phyloP scores from a whole-genome alignment of 106 monocot species.

The Vanilla planifolia region DNA sequence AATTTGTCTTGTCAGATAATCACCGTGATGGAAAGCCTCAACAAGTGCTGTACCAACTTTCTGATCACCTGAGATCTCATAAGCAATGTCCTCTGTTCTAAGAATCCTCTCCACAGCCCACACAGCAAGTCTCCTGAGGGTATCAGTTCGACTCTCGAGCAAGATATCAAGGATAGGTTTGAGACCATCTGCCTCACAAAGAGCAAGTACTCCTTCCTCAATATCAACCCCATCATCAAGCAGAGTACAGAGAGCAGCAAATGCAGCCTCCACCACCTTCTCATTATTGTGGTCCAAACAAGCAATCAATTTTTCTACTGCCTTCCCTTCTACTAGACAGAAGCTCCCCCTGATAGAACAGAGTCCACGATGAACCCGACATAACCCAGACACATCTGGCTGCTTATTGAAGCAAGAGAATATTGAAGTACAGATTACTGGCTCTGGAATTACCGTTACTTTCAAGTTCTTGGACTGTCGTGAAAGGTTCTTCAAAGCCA shows the following conservation, averaged over 20 bases:
- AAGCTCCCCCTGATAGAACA: conserved; percentile 74
- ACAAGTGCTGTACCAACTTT: conserved; percentile 73
- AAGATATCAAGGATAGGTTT: conserved; percentile 61
- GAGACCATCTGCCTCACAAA: conserved; percentile 62
- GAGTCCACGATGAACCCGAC: conserved; percentile 59
- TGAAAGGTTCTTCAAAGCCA: conserved; percentile 80
- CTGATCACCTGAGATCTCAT: conserved; percentile 48
- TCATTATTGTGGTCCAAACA: conserved; percentile 77
- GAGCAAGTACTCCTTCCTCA: conserved; percentile 52
- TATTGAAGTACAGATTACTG: conserved; percentile 25
- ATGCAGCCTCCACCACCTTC: conserved; percentile 63
- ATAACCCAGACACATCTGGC: conserved; percentile 26
- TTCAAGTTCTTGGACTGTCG: conserved; percentile 41
- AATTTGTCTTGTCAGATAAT: conserved; percentile 69
- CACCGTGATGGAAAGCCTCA: conserved; percentile 75
- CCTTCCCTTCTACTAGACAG: conserved; percentile 72
- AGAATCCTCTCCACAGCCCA: conserved; percentile 96
- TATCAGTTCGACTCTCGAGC: conserved; percentile 40
- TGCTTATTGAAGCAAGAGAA: conserved; percentile 42
- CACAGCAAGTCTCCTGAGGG: conserved; percentile 56
- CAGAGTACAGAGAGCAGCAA: conserved; percentile 69
- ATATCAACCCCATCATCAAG: conserved; percentile 60
- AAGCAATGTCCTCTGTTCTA: conserved; percentile 77
- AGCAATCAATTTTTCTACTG: conserved; percentile 69
- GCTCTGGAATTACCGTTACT: conserved; percentile 26